These are phyloP conservation scores for Rhodotorula kratochvilovae DNA, from an alignment of 768 basidiomycete genomes.

Conservation along the genomic window DNA sequence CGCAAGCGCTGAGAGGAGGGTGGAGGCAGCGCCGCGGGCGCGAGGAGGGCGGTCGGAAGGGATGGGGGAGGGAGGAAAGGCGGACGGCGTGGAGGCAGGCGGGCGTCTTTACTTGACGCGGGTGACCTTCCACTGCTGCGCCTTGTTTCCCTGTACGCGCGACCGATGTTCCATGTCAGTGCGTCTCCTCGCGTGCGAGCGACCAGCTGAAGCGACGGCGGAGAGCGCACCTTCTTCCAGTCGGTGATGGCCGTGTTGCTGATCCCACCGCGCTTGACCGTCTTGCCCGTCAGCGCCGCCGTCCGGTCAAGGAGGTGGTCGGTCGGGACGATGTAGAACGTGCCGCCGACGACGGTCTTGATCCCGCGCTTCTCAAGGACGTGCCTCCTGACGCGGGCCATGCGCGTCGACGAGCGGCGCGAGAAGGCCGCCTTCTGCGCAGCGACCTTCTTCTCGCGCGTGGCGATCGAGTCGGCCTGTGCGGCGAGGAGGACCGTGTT, in stretches of 20 bases:
- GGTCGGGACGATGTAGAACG: conserved; percentile 21
- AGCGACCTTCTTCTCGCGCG: conserved; percentile 35
- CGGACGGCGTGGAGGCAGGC: background rate
- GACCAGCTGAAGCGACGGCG: too few species aligned
- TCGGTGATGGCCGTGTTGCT: conserved; percentile 9
- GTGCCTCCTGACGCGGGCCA: background rate
- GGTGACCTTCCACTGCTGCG: conserved; percentile 20
- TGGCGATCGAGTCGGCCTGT: conserved; percentile 30
- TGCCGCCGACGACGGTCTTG: conserved; percentile 22
- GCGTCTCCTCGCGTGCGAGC: too few species aligned
- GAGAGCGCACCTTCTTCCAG: conserved; percentile 21
- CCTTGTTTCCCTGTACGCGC: conserved; percentile 6
- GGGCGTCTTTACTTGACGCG: background rate
- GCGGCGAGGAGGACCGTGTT: conserved; percentile 37
- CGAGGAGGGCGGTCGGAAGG: too few species aligned
- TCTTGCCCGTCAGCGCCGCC: conserved; percentile 21
- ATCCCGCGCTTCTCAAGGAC: conserved; percentile 14
- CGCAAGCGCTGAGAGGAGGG: too few species aligned
- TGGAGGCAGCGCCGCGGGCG: too few species aligned
- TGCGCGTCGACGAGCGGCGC: background rate
- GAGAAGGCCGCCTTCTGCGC: conserved; percentile 29
- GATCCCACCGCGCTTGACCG: conserved; percentile 12
- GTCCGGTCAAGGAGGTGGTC: conserved; percentile 36
- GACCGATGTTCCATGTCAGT: background rate
- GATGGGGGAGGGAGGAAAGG: background rate